Conservation (phyloP, 768 basidiomycete genomes). For the Termitomyces sp. region DNA sequence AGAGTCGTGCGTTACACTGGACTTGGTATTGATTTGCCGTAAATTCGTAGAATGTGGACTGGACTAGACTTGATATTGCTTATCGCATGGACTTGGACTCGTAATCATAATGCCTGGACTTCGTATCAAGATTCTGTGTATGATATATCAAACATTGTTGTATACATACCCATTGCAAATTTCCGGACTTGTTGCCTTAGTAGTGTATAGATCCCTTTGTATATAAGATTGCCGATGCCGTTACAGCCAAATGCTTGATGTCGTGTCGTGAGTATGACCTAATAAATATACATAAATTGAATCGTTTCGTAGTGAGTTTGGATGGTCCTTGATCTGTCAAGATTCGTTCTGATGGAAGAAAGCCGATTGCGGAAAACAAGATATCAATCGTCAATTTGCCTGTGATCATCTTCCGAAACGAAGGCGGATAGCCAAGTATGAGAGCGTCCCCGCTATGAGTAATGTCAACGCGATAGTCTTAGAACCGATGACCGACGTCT, state of each 20-base stretch:
- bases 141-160: not conserved
- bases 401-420: slow-evolving; percentile 20
- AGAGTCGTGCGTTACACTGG: not conserved
- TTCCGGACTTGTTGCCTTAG: not conserved
- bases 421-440: slow-evolving; percentile 40
- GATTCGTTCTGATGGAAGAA: not conserved
- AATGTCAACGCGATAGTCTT: slow-evolving; percentile 41
- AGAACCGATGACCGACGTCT: slow-evolving; percentile 60
- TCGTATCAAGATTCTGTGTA: not conserved
- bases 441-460: slow-evolving; percentile 37
- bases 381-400: no score
- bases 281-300: not conserved
- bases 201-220: not conserved
- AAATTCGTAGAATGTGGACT: not conserved
- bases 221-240: not conserved
- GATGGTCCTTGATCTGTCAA: no score
- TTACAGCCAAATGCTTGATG: not conserved
- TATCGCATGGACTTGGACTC: not conserved
- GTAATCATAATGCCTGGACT: not conserved
- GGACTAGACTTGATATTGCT: not conserved
- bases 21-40: not conserved
- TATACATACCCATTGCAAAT: not conserved
- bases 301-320: not conserved
- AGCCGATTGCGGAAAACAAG: not conserved
- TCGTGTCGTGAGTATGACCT: not conserved